Base-by-base conservation (phyloP, 2,329 filamentous ascomycete species). In the Cytospora paraplurivora region DNA sequence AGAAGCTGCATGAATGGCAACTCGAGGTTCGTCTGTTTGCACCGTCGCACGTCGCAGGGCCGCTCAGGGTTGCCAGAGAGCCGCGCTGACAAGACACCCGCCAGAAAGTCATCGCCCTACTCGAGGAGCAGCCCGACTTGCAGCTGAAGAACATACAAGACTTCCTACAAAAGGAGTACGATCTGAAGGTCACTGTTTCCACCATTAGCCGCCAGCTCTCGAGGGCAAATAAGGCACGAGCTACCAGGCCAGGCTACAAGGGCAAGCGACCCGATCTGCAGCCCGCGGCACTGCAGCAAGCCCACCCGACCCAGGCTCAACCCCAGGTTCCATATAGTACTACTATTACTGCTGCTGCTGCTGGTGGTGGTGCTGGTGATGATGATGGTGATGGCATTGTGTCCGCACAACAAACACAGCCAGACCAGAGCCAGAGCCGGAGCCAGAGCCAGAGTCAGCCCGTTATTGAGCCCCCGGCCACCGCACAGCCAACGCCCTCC, bases 1-100 rank as follows among this genome's bases (percentile, higher is more conserved):
- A 66, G 59, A 66, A 66, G 54, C 57, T 66, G 19, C 57, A 59
- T 27, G 57, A 59, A 33, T 66, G 64, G 64, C 64, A 66, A 38
- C 62, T 66, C 32, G 64, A 66, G 62, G 64, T 64, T 32, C 17
- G 62, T 56, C n/a, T 53, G 13, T 27, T 27, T 21, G 41, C n/a
- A 8, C 2, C 13, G 21, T 13, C 15, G 50, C 35, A 15, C 13
- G 21, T 13, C 15, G 50, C 35, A 15, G 19, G 27, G 34, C 13
- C 19, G 33, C 56, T 6, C 33, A 19, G 49, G 10, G 15, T 61
- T 32, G 12, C 17, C 38, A 27, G 11, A 19, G 37, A 47, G 51
- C 51, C 54, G 41, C 53, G 41, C 27, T 53, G 56, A 33, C 32
- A 32, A 13, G 17, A 3, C 34, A 17, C 38, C 38, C 56, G 57